These are phyloP conservation scores for Naematelia aurantialba DNA, from an alignment of 768 basidiomycete genomes.

Conservation along the genomic window DNA sequence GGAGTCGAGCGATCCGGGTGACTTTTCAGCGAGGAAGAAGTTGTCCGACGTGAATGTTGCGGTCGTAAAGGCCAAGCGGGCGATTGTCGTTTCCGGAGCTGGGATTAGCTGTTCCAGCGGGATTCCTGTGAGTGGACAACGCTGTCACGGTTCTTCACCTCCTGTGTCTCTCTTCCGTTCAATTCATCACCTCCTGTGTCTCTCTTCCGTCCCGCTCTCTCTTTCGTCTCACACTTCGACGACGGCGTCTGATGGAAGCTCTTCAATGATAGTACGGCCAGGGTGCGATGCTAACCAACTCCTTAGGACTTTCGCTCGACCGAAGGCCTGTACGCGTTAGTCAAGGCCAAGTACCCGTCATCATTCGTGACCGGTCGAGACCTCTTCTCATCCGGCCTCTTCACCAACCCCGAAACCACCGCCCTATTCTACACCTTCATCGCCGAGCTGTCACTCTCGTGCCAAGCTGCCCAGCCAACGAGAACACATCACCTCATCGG, in stretches of 20 bases:
- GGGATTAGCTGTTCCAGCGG: constrained; percentile 95
- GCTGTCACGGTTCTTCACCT: too few species aligned
- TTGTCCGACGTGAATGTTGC: constrained; percentile 69
- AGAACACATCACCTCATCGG: constrained; percentile 86
- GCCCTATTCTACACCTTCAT: constrained; percentile 94
- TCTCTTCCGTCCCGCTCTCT: too few species aligned
- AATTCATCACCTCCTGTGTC: too few species aligned
- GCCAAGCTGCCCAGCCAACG: constrained; percentile 63
- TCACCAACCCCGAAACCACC: constrained; percentile 78
- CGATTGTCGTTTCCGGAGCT: constrained; percentile 87
- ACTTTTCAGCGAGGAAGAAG: constrained; percentile 44
- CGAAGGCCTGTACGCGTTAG: constrained; percentile 83
- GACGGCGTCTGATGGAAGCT: too few species aligned
- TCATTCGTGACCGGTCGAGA: constrained; percentile 86
- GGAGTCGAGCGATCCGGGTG: constrained; percentile 25
- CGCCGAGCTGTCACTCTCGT: constrained; percentile 77
- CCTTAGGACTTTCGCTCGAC: constrained; percentile 90
- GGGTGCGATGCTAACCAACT: constrained; percentile 1
- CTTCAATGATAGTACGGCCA: too few species aligned
- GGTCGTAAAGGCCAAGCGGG: constrained; percentile 78
- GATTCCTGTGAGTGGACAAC: constrained; percentile 75
- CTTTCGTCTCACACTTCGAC: too few species aligned
- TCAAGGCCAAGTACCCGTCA: constrained; percentile 78
- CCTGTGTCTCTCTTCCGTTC: too few species aligned
- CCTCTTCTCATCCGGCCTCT: constrained; percentile 88